Conservation (phyloP, 1,284 basidiomycete genomes). For the Pseudomicrostroma phylloplanum region DNA sequence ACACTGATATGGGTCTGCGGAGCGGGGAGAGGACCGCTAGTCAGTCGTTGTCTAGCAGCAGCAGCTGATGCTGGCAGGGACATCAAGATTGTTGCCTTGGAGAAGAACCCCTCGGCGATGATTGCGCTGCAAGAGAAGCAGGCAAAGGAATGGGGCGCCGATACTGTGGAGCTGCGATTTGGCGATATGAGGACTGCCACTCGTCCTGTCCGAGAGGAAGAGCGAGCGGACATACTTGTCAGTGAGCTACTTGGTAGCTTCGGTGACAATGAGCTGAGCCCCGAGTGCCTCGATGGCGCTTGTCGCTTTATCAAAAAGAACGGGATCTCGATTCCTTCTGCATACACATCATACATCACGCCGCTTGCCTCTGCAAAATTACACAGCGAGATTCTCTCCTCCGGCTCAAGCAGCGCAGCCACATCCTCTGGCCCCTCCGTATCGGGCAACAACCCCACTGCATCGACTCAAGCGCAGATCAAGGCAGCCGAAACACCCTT, state of each 20-base stretch:
- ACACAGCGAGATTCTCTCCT: conserved; percentile 56
- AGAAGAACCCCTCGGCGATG: conserved; percentile 67
- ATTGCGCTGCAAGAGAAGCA: conserved; percentile 43
- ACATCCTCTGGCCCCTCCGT: background rate
- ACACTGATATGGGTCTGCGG: conserved; percentile 64
- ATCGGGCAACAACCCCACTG: conserved; percentile 13
- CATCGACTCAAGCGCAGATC: background rate
- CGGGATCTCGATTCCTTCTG: conserved; percentile 91
- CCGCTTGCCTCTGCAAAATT: conserved; percentile 89
- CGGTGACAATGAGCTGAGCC: conserved; percentile 96
- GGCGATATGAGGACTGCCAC: conserved; percentile 83
- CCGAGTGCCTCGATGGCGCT: conserved; percentile 94
- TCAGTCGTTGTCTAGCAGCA: conserved; percentile 76
- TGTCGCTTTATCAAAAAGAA: conserved; percentile 62
- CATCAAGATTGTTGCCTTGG: conserved; percentile 71
- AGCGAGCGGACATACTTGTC: conserved; percentile 85
- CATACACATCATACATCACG: conserved; percentile 88
- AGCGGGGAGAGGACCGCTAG: conserved; percentile 87
- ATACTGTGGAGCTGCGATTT: conserved; percentile 69
- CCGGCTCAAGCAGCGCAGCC: background rate
- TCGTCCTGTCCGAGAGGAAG: conserved; percentile 54
- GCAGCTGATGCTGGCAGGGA: conserved; percentile 63
- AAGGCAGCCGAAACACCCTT: conserved; percentile 83
- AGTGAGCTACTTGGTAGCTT: conserved; percentile 95
- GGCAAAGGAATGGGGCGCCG: conserved; percentile 66